These are phyloP conservation scores for Komagataella populi DNA, from an alignment of 805 yeast species.

Conservation along the genomic window DNA sequence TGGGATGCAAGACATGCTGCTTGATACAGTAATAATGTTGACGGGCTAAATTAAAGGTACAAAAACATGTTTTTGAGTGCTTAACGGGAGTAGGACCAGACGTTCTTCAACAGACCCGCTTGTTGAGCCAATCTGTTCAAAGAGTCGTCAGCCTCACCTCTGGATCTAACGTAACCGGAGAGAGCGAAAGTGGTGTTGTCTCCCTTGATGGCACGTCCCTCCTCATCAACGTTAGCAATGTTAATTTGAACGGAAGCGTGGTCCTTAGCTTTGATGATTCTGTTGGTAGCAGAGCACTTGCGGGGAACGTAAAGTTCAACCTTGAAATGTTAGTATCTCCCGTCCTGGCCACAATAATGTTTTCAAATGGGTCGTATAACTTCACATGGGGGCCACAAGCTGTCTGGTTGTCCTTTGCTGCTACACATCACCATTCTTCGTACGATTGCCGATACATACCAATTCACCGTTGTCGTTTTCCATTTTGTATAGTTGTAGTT, in stretches of 20 bases:
- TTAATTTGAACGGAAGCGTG: slow-evolving; percentile 98
- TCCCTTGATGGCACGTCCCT: slow-evolving; percentile 90
- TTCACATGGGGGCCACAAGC: background rate
- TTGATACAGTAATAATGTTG: background rate
- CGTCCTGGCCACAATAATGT: background rate
- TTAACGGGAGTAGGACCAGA: slow-evolving; percentile 86
- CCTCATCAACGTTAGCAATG: slow-evolving; percentile 96
- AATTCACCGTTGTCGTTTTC: slow-evolving; percentile 99
- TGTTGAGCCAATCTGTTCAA: slow-evolving; percentile 98
- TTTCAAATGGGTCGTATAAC: background rate
- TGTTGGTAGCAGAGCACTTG: slow-evolving; percentile 99
- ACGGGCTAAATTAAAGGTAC: background rate
- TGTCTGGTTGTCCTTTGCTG: background rate
- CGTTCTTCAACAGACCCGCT: slow-evolving; percentile 95
- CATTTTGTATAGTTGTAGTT: slow-evolving; percentile 41
- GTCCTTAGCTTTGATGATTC: slow-evolving; percentile 99
- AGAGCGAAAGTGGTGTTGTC: slow-evolving; percentile 90
- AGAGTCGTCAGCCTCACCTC: slow-evolving; percentile 99
- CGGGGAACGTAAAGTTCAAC: slow-evolving; percentile 99
- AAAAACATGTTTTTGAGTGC: background rate
- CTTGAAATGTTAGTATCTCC: slow-evolving; percentile 22
- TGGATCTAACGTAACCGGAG: slow-evolving; percentile 92
- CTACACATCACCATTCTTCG: background rate
- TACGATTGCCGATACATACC: slow-evolving; percentile 44
- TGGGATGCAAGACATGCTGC: background rate